Percentiles rank a stretch among this genome's conserved stretches.
phyloP scores from a whole-genome alignment of 768 basidiomycete genomes.

The Suillus ampliporus region DNA sequence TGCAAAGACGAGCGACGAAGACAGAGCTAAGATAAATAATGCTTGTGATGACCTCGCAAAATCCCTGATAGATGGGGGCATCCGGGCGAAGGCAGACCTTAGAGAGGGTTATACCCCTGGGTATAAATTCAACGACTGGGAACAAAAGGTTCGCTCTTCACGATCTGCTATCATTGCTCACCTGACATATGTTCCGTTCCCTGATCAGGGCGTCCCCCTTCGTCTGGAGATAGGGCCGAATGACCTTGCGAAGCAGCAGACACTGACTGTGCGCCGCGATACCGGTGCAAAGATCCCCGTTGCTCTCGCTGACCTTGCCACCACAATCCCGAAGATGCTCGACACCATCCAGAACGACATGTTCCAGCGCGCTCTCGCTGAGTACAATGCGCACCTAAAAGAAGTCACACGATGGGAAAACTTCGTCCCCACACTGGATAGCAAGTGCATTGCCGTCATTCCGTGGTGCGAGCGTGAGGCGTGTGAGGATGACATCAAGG shows the following conservation, averaged over 20 bases:
- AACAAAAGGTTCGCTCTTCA: conserved; percentile 76
- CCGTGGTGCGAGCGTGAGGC: conserved; percentile 95
- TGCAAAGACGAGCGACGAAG: conserved; percentile 75
- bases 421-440: conserved; percentile 88
- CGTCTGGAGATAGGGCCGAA: conserved; percentile 97
- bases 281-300: conserved; percentile 66
- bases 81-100: conserved; percentile 89
- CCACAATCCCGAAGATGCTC: conserved; percentile 66
- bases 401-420: conserved; percentile 89
- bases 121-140: conserved; percentile 99
- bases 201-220: conserved; percentile 85
- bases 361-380: conserved; percentile 77
- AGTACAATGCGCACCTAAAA: conserved; percentile 73
- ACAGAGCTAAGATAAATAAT: conserved; percentile 72
- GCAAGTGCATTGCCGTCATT: conserved; percentile 84
- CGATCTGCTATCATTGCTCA: background rate
- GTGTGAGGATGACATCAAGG: conserved; percentile 99
- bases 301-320: conserved; percentile 52
- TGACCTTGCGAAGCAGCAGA: conserved; percentile 84
- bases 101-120: conserved; percentile 97
- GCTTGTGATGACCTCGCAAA: conserved; percentile 80
- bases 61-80: conserved; percentile 69
- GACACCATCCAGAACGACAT: conserved; percentile 89
- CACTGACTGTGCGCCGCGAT: conserved; percentile 83
- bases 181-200: conserved; percentile 10